A percentile compares a stretch with the other conserved stretches of the same genome.
These are phyloP conservation scores for Gossypium anomalum DNA, from an alignment of 345 rosid species.

Conservation along the genomic window DNA sequence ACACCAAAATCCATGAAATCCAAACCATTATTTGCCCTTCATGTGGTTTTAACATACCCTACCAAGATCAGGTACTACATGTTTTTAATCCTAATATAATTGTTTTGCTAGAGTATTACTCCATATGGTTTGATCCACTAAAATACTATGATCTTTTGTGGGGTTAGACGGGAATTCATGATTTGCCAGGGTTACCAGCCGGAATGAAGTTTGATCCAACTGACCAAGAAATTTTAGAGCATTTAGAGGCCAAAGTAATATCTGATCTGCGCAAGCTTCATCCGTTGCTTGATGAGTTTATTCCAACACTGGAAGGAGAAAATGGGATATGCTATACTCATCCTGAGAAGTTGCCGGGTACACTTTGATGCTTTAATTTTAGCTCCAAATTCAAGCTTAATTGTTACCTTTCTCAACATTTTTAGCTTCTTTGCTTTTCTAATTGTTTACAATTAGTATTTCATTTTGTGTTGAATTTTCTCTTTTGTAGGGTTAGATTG, in stretches of 20 bases:
- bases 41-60: constrained; percentile 59
- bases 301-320: constrained; percentile 78
- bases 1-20: constrained; percentile 20
- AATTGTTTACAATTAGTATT: neutral
- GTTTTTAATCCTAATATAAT: neutral
- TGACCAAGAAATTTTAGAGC: constrained; percentile 82
- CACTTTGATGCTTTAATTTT: neutral
- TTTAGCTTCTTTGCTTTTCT: neutral
- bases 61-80: constrained; percentile 58
- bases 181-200: constrained; percentile 82
- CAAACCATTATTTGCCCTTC: constrained; percentile 53
- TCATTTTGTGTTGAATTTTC: neutral
- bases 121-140: neutral
- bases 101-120: neutral
- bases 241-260: constrained; percentile 66
- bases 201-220: constrained; percentile 95
- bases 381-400: neutral
- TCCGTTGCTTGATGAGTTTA: constrained; percentile 83
- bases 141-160: constrained; percentile 23
- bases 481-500: neutral
- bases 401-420: neutral
- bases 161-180: constrained; percentile 57
- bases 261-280: constrained; percentile 57
- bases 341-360: constrained; percentile 93
- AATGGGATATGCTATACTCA: constrained; percentile 94